phyloP scores from a whole-genome alignment of 768 basidiomycete species.

The Pisolithus orientalis region DNA sequence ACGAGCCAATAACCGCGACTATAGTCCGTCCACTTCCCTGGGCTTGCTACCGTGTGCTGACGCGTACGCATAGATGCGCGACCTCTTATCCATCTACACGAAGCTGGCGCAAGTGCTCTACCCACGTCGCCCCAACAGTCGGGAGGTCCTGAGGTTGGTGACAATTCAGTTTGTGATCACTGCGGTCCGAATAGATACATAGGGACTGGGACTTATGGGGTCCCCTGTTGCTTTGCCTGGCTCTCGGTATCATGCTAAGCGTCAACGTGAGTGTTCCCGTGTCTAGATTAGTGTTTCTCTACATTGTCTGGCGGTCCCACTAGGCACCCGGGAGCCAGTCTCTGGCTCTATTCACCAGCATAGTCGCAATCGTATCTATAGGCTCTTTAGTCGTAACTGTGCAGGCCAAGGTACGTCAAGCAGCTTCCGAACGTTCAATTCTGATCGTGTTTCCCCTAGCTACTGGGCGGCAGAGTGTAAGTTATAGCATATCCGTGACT shows the following conservation, averaged over 20 bases:
- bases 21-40: slow-evolving; percentile 54
- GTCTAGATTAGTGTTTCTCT: neutral
- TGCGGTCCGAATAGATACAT: slow-evolving; percentile 4
- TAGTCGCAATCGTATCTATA: slow-evolving; percentile 88
- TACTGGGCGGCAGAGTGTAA: slow-evolving; percentile 79
- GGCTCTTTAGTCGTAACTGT: slow-evolving; percentile 89
- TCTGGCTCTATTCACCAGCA: slow-evolving; percentile 85
- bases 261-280: slow-evolving; percentile 53
- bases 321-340: slow-evolving; percentile 83
- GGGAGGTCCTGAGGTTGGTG: slow-evolving; percentile 74
- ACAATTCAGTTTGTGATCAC: neutral
- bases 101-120: slow-evolving; percentile 94
- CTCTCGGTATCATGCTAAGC: slow-evolving; percentile 79
- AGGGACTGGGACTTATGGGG: slow-evolving; percentile 99
- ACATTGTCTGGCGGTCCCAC: neutral
- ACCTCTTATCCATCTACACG: slow-evolving; percentile 83
- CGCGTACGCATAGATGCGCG: slow-evolving; percentile 57
- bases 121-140: slow-evolving; percentile 64
- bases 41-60: slow-evolving; percentile 4
- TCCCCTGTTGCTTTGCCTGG: slow-evolving; percentile 76
- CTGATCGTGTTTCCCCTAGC: slow-evolving; percentile 32
- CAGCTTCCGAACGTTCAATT: neutral
- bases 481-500: slow-evolving; percentile 16
- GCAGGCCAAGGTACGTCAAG: slow-evolving; percentile 75
- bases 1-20: slow-evolving; percentile 85